These are phyloP conservation scores for Xylaria cubensis DNA, from an alignment of 495 filamentous ascomycete species.

Conservation along the genomic window DNA sequence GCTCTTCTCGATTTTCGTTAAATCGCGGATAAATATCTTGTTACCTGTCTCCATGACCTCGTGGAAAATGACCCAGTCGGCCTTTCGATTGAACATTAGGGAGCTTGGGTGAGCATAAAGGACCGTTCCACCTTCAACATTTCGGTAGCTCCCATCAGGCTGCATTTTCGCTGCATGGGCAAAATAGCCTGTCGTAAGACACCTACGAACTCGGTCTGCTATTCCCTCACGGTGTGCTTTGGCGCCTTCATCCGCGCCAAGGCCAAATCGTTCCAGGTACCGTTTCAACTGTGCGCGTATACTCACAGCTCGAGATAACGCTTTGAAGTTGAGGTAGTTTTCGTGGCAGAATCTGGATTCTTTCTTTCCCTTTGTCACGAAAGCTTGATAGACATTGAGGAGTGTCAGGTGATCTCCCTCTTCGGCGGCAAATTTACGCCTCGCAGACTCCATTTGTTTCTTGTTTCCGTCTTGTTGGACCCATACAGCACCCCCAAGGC, in stretches of 20 bases:
- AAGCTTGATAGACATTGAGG: conserved; percentile 91
- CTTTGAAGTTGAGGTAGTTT: conserved; percentile 84
- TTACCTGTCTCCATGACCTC: conserved; percentile 91
- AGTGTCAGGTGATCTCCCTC: conserved; percentile 97
- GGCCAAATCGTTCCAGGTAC: conserved; percentile 85
- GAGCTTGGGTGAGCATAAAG: conserved; percentile 92
- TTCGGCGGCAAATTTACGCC: conserved; percentile 86
- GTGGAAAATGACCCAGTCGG: conserved; percentile 97
- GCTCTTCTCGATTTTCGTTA: conserved; percentile 87
- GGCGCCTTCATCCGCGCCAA: conserved; percentile 68
- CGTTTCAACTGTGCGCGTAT: conserved; percentile 86
- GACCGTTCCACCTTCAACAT: conserved; percentile 72
- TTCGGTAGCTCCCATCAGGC: conserved; percentile 87
- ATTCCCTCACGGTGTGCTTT: conserved; percentile 46
- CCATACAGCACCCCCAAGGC: conserved; percentile 81
- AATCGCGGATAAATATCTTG: conserved; percentile 90
- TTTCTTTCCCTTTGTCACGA: conserved; percentile 84
- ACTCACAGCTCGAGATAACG: conserved; percentile 81
- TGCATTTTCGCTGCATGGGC: conserved; percentile 96
- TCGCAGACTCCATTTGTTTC: conserved; percentile 72
- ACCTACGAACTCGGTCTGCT: conserved; percentile 79
- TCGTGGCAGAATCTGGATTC: conserved; percentile 87
- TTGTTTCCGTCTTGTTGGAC: conserved; percentile 78
- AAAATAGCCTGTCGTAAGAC: conserved; percentile 91
- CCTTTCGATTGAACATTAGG: conserved; percentile 96